Evolutionary conservation across 495 filamentous ascomycete species (phyloP), one percentile per base, ranked within the genome.

Genomic region (Hypoxylon cercidicola): DNA sequence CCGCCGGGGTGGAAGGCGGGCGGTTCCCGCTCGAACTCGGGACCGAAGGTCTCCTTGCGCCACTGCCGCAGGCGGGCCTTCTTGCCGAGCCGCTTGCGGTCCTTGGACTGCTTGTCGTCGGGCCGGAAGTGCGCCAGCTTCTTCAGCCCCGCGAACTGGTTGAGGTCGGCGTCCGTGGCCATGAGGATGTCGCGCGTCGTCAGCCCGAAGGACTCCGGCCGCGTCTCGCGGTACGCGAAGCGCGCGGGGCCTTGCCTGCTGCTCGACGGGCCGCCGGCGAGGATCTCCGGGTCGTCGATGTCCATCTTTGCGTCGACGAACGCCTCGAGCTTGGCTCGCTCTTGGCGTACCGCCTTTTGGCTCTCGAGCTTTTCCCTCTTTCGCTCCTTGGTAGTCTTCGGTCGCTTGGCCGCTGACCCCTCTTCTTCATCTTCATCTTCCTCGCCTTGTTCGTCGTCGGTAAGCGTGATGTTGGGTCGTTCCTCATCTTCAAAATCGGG

Each of bases 181-280:
- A 97, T 89, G 10, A 99, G 84, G 60, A 99, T 97, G 75, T 99
- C 95, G 45, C 87, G 85, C 1, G 94, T 84, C 1, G 90, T 94
- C 50, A 99, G 82, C 46, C 95, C 95, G 77, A 96, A 98, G 28
- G 90, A 86, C 25, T 87, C 88, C 4, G 95, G 94, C 0, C 92
- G 96, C 8, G 95, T 97, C 69, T 97, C 93, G 64, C 96, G 90
- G 78, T 99, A 99, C 13, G 90, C 88, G 83, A 99, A 98, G 20
- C 76, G 48, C 40, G 58, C 15, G 4, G 23, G 13, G 4, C 61
- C 64, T 9, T 59, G 25, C 3, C 25, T 47, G 15, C 69, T 54
- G 47, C 49, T 74, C 0, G 67, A 68, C 9, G 68, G 58, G 16
- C 70, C 54, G 39, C 75, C 78, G 44, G 80, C 77, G 3, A 86